phyloP scores from a whole-genome alignment of 208 protist species.

The Acanthamoeba healyi region DNA sequence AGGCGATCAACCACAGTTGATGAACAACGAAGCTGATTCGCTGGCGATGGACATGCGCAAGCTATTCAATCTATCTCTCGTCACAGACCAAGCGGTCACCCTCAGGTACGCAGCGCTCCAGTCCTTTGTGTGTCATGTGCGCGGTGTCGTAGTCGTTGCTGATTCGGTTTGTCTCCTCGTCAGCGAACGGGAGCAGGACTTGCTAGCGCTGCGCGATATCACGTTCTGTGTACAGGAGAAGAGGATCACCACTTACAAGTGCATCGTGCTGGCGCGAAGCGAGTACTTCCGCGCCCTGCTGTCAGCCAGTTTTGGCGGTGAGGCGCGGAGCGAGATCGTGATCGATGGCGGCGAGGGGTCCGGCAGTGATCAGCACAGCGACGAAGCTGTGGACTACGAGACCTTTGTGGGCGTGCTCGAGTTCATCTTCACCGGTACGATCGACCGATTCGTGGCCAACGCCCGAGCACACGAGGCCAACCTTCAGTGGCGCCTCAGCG shows the following conservation, averaged over 20 bases:
- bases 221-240: not conserved
- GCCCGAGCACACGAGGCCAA: not conserved
- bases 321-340: not conserved
- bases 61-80: not conserved
- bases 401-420: slow-evolving; percentile 5
- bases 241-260: not conserved
- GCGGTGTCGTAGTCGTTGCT: not conserved
- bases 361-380: not conserved
- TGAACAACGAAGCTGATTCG: not conserved
- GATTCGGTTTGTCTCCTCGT: not conserved
- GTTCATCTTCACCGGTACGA: not conserved
- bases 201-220: not conserved
- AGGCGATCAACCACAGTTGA: not conserved
- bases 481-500: no score
- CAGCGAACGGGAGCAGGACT: not conserved
- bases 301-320: not conserved
- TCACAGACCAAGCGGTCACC: not conserved
- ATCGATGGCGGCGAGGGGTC: not conserved
- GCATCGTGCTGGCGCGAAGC: not conserved
- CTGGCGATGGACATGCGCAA: not conserved
- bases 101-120: not conserved
- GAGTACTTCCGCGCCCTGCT: slow-evolving; percentile 1
- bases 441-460: not conserved
- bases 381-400: not conserved
- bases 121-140: not conserved